phyloP scores from a whole-genome alignment of 495 filamentous ascomycete species.

The Xylaria longipes region DNA sequence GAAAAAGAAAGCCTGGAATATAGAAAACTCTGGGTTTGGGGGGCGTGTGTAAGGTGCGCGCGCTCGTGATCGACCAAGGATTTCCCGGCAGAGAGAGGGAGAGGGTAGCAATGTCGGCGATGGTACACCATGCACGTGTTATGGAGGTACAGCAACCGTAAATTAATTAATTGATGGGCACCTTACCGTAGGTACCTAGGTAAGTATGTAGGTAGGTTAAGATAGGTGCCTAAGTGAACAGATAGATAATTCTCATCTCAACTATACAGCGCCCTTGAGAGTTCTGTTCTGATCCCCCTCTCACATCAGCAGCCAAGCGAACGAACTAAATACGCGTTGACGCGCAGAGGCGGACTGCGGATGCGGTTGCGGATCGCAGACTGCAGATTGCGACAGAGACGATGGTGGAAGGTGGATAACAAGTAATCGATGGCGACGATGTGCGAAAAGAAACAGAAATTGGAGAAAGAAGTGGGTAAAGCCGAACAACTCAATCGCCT shows the following conservation, averaged over 20 bases:
- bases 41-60: slow-evolving; percentile 24
- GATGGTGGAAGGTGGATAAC: slow-evolving; percentile 16
- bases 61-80: slow-evolving; percentile 25
- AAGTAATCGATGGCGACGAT: neutral
- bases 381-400: slow-evolving; percentile 10
- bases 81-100: slow-evolving; percentile 11
- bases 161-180: slow-evolving; percentile 31
- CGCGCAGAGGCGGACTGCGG: slow-evolving; percentile 9
- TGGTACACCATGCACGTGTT: slow-evolving; percentile 31
- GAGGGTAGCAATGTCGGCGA: slow-evolving; percentile 25
- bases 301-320: slow-evolving; percentile 23
- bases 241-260: slow-evolving; percentile 25
- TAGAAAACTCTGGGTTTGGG: neutral
- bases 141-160: slow-evolving; percentile 29
- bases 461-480: slow-evolving; percentile 20
- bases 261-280: slow-evolving; percentile 10
- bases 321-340: slow-evolving; percentile 18
- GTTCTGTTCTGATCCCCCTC: slow-evolving; percentile 6
- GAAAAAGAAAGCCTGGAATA: slow-evolving; percentile 27
- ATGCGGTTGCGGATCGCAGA: neutral
- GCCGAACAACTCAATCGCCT: neutral
- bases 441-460: neutral
- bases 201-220: slow-evolving; percentile 2
- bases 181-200: slow-evolving; percentile 26
- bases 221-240: slow-evolving; percentile 21